A percentile compares a stretch with the other conserved stretches of the same genome.
Conservation (phyloP, 78 protist species). For the slime mould (Dictyostelium discoideum) region DNA sequence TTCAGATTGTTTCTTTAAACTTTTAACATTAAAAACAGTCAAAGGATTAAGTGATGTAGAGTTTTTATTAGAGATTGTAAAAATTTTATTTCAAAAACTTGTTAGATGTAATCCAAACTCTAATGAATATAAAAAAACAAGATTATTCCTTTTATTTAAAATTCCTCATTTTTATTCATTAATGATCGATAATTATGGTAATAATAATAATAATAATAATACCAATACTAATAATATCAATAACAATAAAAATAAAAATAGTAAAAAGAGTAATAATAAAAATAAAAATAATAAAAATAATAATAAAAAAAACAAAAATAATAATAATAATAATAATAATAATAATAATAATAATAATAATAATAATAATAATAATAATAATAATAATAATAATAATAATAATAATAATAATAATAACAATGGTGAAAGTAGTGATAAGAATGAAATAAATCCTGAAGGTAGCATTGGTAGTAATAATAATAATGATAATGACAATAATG, state of each 20-base stretch:
- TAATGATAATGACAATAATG: too few relatives aligned
- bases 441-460: neutral
- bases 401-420: neutral
- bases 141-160: slow-evolving; percentile 23
- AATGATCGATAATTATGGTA: neutral
- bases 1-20: neutral
- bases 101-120: neutral
- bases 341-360: neutral
- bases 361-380: neutral
- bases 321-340: neutral
- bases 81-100: neutral
- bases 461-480: neutral
- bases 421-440: neutral
- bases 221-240: neutral
- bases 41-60: neutral
- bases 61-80: neutral
- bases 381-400: neutral
- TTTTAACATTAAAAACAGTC: neutral
- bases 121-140: slow-evolving; percentile 1
- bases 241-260: neutral
- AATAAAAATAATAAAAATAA: neutral
- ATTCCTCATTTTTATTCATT: slow-evolving; percentile 23
- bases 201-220: neutral
- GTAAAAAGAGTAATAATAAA: neutral
- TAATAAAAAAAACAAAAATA: neutral